Conservation (phyloP, 2,329 filamentous ascomycete species). For the Talaromyces sp. region DNA sequence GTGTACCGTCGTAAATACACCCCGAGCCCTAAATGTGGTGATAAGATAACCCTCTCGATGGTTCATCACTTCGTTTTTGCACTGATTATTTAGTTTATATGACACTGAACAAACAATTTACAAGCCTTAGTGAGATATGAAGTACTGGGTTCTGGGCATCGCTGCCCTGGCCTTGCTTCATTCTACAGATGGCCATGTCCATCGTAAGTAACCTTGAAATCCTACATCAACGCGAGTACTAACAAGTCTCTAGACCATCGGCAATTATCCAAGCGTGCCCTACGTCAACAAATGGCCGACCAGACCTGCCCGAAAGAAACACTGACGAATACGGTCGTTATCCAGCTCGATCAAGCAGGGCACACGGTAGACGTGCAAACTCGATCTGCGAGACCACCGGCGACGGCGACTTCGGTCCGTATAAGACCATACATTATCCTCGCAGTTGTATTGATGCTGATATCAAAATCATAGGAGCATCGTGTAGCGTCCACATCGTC, state of each 20-base stretch:
- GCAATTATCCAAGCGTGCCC: conserved; percentile 7
- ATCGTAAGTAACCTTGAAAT: conserved; percentile 24
- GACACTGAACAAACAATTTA: not conserved
- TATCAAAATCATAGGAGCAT: not conserved
- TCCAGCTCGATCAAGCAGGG: conserved; percentile 19
- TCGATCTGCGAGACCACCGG: conserved; percentile 2
- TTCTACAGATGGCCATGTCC: conserved; percentile 26
- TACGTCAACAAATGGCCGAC: not conserved
- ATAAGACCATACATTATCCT: not conserved
- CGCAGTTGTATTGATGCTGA: not conserved
- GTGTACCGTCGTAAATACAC: not conserved
- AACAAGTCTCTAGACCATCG: not conserved
- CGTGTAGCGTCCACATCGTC: not conserved
- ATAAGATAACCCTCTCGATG: not conserved
- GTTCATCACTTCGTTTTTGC: not conserved
- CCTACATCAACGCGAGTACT: conserved; percentile 6
- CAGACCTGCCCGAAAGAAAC: conserved; percentile 8
- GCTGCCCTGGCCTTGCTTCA: conserved; percentile 25
- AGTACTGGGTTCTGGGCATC: conserved; percentile 24
- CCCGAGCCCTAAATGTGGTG: not conserved
- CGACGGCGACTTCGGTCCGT: conserved; percentile 4
- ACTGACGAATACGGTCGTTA: conserved; percentile 17
- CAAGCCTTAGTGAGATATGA: conserved; percentile 12
- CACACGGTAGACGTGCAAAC: conserved; percentile 15
- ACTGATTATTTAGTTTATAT: not conserved